Conservation (phyloP, 2,329 filamentous ascomycete species). For the Rutstroemia sydowiana region DNA sequence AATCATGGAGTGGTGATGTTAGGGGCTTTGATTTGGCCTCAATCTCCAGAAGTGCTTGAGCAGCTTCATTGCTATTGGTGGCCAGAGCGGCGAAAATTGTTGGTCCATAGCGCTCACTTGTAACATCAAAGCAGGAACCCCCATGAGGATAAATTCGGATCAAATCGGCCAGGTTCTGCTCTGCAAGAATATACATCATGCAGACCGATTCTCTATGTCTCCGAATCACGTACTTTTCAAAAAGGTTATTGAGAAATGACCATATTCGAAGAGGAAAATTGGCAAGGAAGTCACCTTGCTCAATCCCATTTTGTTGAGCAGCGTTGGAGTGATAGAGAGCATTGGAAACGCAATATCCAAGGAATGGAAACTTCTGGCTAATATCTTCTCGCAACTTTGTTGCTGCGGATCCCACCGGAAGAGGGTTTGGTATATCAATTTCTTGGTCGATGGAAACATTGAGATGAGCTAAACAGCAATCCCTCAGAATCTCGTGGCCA, state of each 20-base stretch:
- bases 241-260: conserved; percentile 28
- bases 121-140: conserved; percentile 18
- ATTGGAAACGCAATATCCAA: conserved; percentile 38
- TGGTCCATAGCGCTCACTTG: conserved; percentile 28
- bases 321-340: conserved; percentile 36
- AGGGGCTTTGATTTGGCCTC: conserved; percentile 3
- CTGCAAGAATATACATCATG: conserved; percentile 34
- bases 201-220: conserved; percentile 24
- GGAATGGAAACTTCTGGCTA: conserved; percentile 34
- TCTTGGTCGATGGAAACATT: conserved; percentile 12
- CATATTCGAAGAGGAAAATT: conserved; percentile 27
- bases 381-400: conserved; percentile 20
- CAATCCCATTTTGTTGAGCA: conserved; percentile 28
- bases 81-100: conserved; percentile 33
- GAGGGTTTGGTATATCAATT: conserved; percentile 11
- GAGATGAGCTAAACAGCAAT: conserved; percentile 21
- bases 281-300: conserved; percentile 31
- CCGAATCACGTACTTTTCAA: conserved; percentile 24
- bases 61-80: conserved; percentile 25
- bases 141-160: conserved; percentile 25
- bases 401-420: conserved; percentile 12
- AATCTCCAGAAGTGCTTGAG: conserved; percentile 22
- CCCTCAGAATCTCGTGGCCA: conserved; percentile 21
- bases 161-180: conserved; percentile 21
- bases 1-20: conserved; percentile 1